Evolutionary conservation across 1,139 yeast species (phyloP), one percentile per base, ranked within the genome.

Genomic region (Yamadazyma membranifaciens): DNA sequence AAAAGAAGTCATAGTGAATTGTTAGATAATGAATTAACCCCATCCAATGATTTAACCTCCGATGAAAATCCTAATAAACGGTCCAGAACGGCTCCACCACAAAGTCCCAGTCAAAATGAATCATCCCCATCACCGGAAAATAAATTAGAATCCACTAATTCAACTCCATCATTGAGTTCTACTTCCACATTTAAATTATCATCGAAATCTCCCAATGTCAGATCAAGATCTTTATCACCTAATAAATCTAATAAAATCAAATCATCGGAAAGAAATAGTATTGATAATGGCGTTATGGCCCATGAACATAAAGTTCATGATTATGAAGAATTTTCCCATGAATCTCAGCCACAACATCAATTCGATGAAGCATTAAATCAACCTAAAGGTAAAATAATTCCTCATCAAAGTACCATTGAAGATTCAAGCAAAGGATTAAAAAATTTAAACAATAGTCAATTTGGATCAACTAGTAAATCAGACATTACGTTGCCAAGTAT

Each of bases 81-180:
- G 38, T 65, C 77, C 10, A 62, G 73, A 53, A 75, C 81, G 3
- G 80, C 80, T 3, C 81, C 81, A 25, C 75, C 80, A 9, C 69
- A 49, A 33, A 36, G 39, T 17, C 35, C 17, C 12, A 41, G 43
- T 27, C 30, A 27, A 27, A 27, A 14, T 27, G 14, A 27, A 27
- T 6, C 24, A 20, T 10, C 12, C n/a, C 49, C 51, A 11, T 42
- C 47, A 6, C 49, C 51, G 31, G 44, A 33, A 16, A 31, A 28
- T 12, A 17, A 27, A 3, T 33, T 33, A 6, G 30, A 22, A 2
- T 24, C 38, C 2, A 14, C 16, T 22, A 14, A 6, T 5, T 17
- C 17, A 4, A 34, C 20, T 10, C 36, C 35, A 31, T n/a, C 31
- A 7, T 33, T 33, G 27, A 31, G 24, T 28, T 31, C 40, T 13